Evolutionary conservation across 2,329 filamentous ascomycete genomes (phyloP).

Genomic region (Aspergillus neotritici): DNA sequence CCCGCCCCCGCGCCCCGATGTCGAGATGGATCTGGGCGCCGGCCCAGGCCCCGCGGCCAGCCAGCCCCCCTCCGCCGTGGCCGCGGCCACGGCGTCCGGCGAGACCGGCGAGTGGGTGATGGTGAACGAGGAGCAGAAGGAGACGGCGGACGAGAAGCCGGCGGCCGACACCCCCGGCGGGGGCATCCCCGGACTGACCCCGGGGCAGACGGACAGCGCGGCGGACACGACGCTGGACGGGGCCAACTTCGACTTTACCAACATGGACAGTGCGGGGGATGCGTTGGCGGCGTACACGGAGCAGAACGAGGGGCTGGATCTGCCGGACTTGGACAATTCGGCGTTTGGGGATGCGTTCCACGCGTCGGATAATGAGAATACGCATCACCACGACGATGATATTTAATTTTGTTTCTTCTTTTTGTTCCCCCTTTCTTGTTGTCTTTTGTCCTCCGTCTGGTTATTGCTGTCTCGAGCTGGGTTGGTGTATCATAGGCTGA

Average conservation of each 20-base stretch:
- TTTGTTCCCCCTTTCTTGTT: constrained; percentile 6
- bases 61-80: constrained; percentile 1
- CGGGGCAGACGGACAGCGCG: constrained; percentile 17
- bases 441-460: constrained; percentile 2
- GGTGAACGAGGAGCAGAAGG: constrained; percentile 56
- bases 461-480: background rate
- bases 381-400: constrained; percentile 38
- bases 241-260: constrained; percentile 43
- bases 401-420: constrained; percentile 17
- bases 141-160: constrained; percentile 17
- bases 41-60: constrained; percentile 6
- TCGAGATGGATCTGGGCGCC: constrained; percentile 52
- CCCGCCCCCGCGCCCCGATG: constrained; percentile 23
- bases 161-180: constrained; percentile 16
- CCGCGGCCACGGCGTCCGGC: constrained; percentile 36
- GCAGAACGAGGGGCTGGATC: constrained; percentile 48
- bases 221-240: constrained; percentile 31
- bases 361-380: constrained; percentile 44
- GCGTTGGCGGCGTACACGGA: constrained; percentile 63
- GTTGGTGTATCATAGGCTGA: background rate
- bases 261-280: constrained; percentile 62
- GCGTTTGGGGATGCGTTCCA: constrained; percentile 83
- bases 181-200: constrained; percentile 21
- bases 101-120: constrained; percentile 69
- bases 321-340: constrained; percentile 67